Conservation (phyloP, 768 basidiomycete species). For the Calvatia gigantea region DNA sequence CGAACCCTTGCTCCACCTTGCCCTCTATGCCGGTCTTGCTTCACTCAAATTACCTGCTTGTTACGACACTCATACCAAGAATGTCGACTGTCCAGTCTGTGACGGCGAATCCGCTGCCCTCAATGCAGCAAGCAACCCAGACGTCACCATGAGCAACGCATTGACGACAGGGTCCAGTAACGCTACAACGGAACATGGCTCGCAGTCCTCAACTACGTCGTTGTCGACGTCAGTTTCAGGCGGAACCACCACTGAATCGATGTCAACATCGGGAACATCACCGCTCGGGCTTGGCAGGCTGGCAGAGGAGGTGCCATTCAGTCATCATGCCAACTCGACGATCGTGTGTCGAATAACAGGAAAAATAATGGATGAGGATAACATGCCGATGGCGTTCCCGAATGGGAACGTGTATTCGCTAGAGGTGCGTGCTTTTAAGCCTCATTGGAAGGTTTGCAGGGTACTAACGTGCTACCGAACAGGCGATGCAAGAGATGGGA, state of each 20-base stretch:
- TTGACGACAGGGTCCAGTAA: slow-evolving; percentile 2
- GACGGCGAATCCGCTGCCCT: slow-evolving; percentile 46
- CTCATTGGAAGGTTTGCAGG: slow-evolving; percentile 6
- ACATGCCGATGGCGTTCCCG: slow-evolving; percentile 89
- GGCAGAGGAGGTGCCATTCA: slow-evolving; percentile 82
- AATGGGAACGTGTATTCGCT: slow-evolving; percentile 92
- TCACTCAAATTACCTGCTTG: slow-evolving; percentile 89
- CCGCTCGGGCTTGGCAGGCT: slow-evolving; percentile 65
- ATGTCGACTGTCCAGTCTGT: slow-evolving; percentile 91
- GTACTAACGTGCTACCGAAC: slow-evolving; percentile 16
- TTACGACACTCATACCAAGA: slow-evolving; percentile 57
- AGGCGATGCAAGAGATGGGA: slow-evolving; percentile 90
- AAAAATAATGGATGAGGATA: slow-evolving; percentile 92
- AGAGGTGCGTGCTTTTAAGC: slow-evolving; percentile 55
- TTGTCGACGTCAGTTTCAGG: neutral
- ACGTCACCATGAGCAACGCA: slow-evolving; percentile 6
- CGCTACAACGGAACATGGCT: neutral
- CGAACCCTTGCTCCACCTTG: slow-evolving; percentile 81
- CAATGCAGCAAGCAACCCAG: slow-evolving; percentile 1
- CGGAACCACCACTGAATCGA: neutral
- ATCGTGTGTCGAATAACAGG: slow-evolving; percentile 92
- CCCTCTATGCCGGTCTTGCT: slow-evolving; percentile 88
- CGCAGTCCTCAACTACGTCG: neutral
- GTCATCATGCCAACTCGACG: slow-evolving; percentile 93
- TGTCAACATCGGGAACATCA: slow-evolving; percentile 15